Base-by-base conservation (phyloP, 1,284 basidiomycete genomes). In the Kalmanozyma brasiliensis region DNA sequence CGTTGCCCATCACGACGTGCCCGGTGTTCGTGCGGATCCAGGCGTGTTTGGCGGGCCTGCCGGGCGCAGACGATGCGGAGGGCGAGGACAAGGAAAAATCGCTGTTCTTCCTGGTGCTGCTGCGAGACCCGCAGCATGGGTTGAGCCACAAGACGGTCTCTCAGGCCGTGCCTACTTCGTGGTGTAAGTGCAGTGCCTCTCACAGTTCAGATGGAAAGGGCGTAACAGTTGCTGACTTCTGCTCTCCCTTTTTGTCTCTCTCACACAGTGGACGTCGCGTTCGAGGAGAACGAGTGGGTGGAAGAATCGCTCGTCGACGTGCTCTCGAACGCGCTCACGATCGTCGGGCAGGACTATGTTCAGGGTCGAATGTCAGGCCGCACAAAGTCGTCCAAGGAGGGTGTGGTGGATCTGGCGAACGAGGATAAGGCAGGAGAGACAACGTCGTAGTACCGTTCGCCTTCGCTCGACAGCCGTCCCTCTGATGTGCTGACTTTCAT, bases 21-120 rank as follows among this genome's bases (percentile, higher is more conserved):
- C 89, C 94, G 49, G 88, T 98, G 45, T 98, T 93, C 83, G 87
- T 98, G 47, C 92, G 95, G 64, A 87, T 99, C 34, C 94, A 98
- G 81, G 93, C 95, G 1, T 65, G 68, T 37, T 26, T 72, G 17
- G 53, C 72, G 2, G 48, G 63, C 5, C 48, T 79, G 20, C 74
- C 74, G 0, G 69, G 71, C 5, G 52, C 16, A 4, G 10, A 19
- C 30, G 43, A 23, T 9, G 34, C 37, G 5, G 44, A 24, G 7
- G 35, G 22, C 19, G n/a, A 46, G 22, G 47, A 77, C 36, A 55
- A 65, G 38, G 47, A 77, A 33, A 55, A 65, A 36, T 55, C 59
- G 38, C 49, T 81, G 20, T 74, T 69, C 58, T 79, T 82, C 59
- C 34, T 74, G 20, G 52, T 81, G 1, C 45, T 79, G 55, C 65